Conservation (phyloP, 495 filamentous ascomycete genomes). For the Collariella sp. region DNA sequence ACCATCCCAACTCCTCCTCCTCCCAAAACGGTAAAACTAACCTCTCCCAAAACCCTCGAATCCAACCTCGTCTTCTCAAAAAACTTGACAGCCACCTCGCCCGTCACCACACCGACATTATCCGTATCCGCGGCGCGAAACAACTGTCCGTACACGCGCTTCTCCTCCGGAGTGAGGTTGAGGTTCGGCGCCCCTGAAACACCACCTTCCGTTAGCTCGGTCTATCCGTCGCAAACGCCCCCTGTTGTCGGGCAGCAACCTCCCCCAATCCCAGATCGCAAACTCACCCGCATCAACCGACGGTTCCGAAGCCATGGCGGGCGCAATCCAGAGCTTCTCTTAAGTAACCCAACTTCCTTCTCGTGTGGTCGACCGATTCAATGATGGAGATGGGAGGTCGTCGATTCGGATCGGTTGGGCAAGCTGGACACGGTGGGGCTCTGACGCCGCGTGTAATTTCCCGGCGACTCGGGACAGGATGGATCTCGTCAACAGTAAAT, state of each 20-base stretch:
- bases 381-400: too few species aligned
- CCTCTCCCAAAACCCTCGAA: constrained; percentile 79
- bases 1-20: not conserved
- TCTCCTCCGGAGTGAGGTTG: constrained; percentile 85
- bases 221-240: not conserved
- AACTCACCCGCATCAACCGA: constrained; percentile 24
- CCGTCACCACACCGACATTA: constrained; percentile 85
- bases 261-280: not conserved
- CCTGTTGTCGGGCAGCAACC: not conserved
- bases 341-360: not conserved
- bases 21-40: constrained; percentile 33
- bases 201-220: not conserved
- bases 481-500: too few species aligned
- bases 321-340: constrained; percentile 13
- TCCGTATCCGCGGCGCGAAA: constrained; percentile 86
- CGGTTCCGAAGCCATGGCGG: constrained; percentile 26
- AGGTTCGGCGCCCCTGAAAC: constrained; percentile 55
- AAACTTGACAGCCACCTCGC: constrained; percentile 93
- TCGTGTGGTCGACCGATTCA: not conserved
- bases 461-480: too few species aligned
- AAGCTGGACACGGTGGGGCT: too few species aligned
- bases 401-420: too few species aligned
- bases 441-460: too few species aligned
- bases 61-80: constrained; percentile 92
- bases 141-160: constrained; percentile 82